These are phyloP conservation scores for Casuarina cunninghamiana DNA, from an alignment of 306 rosid species.

Conservation along the genomic window DNA sequence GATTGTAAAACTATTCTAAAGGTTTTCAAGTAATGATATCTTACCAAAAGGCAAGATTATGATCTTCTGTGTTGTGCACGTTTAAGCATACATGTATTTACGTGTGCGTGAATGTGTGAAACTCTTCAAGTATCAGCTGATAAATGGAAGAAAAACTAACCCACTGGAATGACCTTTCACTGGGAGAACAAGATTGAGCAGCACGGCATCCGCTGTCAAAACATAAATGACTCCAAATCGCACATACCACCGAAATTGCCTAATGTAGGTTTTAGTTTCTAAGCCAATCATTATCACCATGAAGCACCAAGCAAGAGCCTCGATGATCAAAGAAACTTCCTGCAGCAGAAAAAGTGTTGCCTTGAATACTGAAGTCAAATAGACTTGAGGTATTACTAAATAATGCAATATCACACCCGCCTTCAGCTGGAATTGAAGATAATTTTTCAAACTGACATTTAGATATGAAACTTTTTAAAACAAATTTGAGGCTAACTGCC, in stretches of 20 bases:
- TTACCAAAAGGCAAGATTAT: too few species aligned
- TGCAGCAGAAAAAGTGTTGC: constrained; percentile 30
- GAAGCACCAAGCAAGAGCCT: constrained; percentile 68
- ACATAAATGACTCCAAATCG: constrained; percentile 81
- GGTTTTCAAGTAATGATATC: too few species aligned
- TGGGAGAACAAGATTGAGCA: constrained; percentile 62
- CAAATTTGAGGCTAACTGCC: constrained; percentile 22
- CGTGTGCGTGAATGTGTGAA: neutral
- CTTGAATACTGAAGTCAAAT: constrained; percentile 2
- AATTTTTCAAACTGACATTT: neutral
- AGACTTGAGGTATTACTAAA: neutral
- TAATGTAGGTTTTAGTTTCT: constrained; percentile 66
- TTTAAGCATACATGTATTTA: too few species aligned
- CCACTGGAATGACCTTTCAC: constrained; percentile 53
- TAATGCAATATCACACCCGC: constrained; percentile 11
- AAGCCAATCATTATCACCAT: constrained; percentile 56
- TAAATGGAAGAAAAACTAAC: constrained; percentile 38
- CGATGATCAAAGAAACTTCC: constrained; percentile 46
- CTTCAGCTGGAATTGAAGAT: neutral
- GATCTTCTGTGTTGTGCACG: too few species aligned
- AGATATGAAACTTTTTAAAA: neutral
- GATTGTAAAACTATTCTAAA: too few species aligned
- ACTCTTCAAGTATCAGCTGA: constrained; percentile 6
- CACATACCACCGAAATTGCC: constrained; percentile 74
- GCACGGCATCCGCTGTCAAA: constrained; percentile 69